These are phyloP conservation scores for Linaria vulgaris DNA, from an alignment of 257 asterid genomes.

Conservation along the genomic window DNA sequence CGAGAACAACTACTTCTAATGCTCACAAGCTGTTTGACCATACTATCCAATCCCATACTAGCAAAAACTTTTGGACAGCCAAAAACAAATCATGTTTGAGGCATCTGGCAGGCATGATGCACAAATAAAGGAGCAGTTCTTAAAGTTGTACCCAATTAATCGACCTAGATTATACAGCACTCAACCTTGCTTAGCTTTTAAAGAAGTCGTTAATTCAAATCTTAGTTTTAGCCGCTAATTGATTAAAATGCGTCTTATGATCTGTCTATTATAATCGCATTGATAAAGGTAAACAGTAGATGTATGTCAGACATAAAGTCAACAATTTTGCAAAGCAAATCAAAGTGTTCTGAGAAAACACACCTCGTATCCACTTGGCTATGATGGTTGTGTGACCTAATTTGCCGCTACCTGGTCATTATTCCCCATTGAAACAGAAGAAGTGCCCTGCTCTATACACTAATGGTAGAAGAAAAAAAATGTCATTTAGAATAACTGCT, in stretches of 20 bases:
- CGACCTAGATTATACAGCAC: not conserved
- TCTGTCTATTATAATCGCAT: not conserved
- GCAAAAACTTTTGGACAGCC: not conserved
- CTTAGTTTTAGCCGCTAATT: not conserved
- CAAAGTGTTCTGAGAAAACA: not conserved
- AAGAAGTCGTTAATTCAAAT: not conserved
- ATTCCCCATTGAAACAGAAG: slow-evolving; percentile 39
- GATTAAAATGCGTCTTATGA: not conserved
- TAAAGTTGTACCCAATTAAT: slow-evolving; percentile 2
- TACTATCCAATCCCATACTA: not conserved
- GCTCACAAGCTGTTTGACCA: slow-evolving; percentile 1
- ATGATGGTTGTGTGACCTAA: slow-evolving; percentile 27
- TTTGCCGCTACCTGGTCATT: slow-evolving; percentile 30
- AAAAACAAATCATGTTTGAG: not conserved
- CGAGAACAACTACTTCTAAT: slow-evolving; percentile 4
- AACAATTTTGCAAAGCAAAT: slow-evolving; percentile 10
- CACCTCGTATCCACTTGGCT: slow-evolving; percentile 28
- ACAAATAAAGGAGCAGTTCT: not conserved
- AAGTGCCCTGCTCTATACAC: slow-evolving; percentile 80
- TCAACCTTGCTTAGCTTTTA: not conserved
- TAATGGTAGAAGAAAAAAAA: slow-evolving; percentile 29
- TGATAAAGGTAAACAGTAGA: not conserved
- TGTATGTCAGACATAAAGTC: not conserved
- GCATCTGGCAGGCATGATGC: not conserved
- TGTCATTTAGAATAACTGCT: slow-evolving; percentile 22